phyloP scores from a whole-genome alignment of 2,329 filamentous ascomycete genomes.

The Cadophora luteo-olivacea region DNA sequence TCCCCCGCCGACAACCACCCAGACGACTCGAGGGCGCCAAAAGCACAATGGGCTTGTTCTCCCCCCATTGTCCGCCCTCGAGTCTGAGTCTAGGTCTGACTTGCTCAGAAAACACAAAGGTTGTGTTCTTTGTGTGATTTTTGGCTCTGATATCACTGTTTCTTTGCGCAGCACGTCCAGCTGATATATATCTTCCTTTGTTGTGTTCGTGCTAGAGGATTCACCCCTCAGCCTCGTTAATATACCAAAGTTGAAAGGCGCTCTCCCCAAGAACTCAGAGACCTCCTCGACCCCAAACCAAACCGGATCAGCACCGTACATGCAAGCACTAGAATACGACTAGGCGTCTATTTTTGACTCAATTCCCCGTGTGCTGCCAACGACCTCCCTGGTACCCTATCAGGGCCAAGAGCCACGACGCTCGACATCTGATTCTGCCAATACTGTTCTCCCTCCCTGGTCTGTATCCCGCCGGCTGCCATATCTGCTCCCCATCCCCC shows the following conservation, averaged over 20 bases:
- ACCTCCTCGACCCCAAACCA: conserved; percentile 8
- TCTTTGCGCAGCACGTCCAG: conserved; percentile 17
- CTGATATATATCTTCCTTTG: conserved; percentile 13
- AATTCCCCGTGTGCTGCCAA: conserved; percentile 29
- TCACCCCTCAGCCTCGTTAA: conserved; percentile 31
- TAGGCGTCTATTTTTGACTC: conserved; percentile 42
- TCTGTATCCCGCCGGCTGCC: conserved; percentile 32
- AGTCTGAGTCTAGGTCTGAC: conserved; percentile 11
- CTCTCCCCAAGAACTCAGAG: neutral
- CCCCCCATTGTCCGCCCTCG: conserved; percentile 20
- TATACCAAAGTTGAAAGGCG: conserved; percentile 25
- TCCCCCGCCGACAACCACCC: conserved; percentile 30
- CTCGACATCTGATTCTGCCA: conserved; percentile 30
- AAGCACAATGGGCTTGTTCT: conserved; percentile 18
- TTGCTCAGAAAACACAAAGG: neutral
- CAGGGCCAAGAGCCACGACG: conserved; percentile 24
- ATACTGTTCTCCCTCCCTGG: conserved; percentile 28
- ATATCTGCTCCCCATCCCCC: conserved; percentile 38
- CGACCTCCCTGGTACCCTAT: conserved; percentile 34
- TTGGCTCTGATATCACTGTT: conserved; percentile 15
- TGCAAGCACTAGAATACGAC: conserved; percentile 29
- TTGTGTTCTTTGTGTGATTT: conserved; percentile 17
- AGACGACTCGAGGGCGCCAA: conserved; percentile 27
- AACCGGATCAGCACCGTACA: conserved; percentile 19
- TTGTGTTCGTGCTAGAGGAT: conserved; percentile 15